Conservation (phyloP, 1,284 basidiomycete genomes). For the Leccinum subspadiceum region DNA sequence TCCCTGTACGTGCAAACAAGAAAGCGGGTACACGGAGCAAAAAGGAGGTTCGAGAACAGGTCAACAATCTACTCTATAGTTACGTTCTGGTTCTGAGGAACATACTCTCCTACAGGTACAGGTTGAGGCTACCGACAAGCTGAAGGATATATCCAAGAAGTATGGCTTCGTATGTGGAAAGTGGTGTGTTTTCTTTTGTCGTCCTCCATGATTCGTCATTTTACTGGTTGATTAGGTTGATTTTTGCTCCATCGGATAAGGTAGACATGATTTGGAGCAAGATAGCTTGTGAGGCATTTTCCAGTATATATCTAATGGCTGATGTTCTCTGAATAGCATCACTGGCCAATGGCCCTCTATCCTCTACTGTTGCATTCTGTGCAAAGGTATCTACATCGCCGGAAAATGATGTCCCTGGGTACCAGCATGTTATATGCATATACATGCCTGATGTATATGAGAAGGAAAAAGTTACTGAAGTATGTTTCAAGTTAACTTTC, state of each 20-base stretch:
- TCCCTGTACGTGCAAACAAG: conserved; percentile 64
- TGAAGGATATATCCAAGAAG: conserved; percentile 56
- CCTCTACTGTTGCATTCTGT: conserved; percentile 49
- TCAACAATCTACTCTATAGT: conserved; percentile 5
- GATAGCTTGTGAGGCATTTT: conserved; percentile 46
- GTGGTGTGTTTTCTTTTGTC: conserved; percentile 44
- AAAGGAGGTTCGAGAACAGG: conserved; percentile 67
- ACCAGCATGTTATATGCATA: conserved; percentile 67
- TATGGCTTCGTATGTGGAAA: conserved; percentile 59
- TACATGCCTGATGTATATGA: conserved; percentile 72
- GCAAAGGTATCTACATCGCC: conserved; percentile 68
- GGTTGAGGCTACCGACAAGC: conserved; percentile 50
- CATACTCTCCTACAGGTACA: conserved; percentile 45
- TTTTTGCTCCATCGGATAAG: conserved; percentile 58
- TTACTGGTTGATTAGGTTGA: conserved; percentile 44
- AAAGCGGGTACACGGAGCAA: conserved; percentile 70
- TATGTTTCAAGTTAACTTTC: conserved; percentile 23
- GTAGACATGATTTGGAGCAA: conserved; percentile 60
- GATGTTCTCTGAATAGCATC: conserved; percentile 44
- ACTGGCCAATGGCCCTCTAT: conserved; percentile 57
- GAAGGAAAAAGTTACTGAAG: conserved; percentile 54
- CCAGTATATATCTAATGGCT: background rate
- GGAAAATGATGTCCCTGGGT: conserved; percentile 42
- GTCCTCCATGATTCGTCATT: background rate
- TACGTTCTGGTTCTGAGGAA: background rate